These are phyloP conservation scores for Penicillium sp. DNA, from an alignment of 2,329 filamentous ascomycete species.

Conservation along the genomic window DNA sequence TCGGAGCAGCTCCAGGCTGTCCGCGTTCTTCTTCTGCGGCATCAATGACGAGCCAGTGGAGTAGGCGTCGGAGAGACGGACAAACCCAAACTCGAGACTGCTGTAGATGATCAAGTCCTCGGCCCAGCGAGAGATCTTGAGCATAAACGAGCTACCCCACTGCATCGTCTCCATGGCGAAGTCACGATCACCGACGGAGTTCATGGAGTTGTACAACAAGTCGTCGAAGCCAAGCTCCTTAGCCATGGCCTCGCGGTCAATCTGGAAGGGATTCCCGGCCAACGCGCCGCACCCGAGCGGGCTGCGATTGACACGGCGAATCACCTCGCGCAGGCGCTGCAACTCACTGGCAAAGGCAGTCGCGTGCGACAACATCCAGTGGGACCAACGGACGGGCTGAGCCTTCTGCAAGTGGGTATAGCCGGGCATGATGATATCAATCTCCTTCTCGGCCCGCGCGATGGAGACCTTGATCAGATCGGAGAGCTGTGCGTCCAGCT, in stretches of 20 bases:
- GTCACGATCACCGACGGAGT: slow-evolving; percentile 68
- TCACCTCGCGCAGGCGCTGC: slow-evolving; percentile 67
- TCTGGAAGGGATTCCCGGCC: slow-evolving; percentile 74
- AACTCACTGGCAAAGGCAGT: slow-evolving; percentile 67
- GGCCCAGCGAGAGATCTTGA: slow-evolving; percentile 71
- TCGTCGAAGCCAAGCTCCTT: slow-evolving; percentile 74
- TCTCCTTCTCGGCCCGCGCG: slow-evolving; percentile 64
- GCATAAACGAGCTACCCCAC: slow-evolving; percentile 72
- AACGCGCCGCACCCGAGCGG: slow-evolving; percentile 72
- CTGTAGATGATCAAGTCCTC: slow-evolving; percentile 85
- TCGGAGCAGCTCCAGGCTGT: slow-evolving; percentile 68
- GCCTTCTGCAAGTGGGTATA: slow-evolving; percentile 85
- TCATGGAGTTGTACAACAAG: slow-evolving; percentile 70
- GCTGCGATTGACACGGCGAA: slow-evolving; percentile 63
- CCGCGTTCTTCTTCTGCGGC: slow-evolving; percentile 78
- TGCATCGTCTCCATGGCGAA: slow-evolving; percentile 77
- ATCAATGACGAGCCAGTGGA: slow-evolving; percentile 70
- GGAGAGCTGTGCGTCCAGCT: slow-evolving; percentile 62
- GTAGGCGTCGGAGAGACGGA: slow-evolving; percentile 71
- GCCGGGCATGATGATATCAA: slow-evolving; percentile 75
- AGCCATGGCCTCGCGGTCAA: slow-evolving; percentile 73
- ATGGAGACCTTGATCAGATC: slow-evolving; percentile 65
- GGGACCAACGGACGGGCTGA: slow-evolving; percentile 72
- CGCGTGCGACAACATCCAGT: slow-evolving; percentile 73
- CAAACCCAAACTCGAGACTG: slow-evolving; percentile 68